Conservation (phyloP, 257 asterid genomes). For the Linderniella brevidens region DNA sequence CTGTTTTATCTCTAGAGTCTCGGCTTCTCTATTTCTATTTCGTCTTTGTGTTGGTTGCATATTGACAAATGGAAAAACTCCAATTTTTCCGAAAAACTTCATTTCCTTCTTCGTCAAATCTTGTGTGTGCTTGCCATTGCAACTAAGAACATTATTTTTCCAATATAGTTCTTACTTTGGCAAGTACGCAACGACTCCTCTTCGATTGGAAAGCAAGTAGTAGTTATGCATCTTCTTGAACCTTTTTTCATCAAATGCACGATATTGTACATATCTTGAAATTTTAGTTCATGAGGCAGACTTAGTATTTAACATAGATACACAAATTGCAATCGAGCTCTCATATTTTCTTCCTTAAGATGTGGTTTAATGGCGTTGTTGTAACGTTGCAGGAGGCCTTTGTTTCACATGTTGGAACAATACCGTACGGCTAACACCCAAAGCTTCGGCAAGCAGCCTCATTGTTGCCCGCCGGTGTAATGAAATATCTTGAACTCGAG, state of each 20-base stretch:
- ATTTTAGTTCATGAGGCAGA: not conserved
- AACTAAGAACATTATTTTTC: not conserved
- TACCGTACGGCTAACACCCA: not conserved
- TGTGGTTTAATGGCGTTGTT: conserved; percentile 9
- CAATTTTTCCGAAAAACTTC: conserved; percentile 4
- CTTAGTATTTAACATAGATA: conserved; percentile 5
- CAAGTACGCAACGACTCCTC: conserved; percentile 4
- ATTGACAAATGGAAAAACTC: conserved; percentile 7
- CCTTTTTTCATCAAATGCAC: conserved; percentile 14
- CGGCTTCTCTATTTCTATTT: conserved; percentile 3
- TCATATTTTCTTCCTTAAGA: conserved; percentile 7
- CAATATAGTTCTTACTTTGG: not conserved
- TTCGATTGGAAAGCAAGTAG: conserved; percentile 2
- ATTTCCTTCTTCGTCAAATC: conserved; percentile 5
- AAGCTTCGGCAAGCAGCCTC: not conserved
- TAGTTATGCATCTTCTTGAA: conserved; percentile 4
- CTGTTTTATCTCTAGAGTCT: conserved; percentile 1
- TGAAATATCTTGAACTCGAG: too few relatives aligned
- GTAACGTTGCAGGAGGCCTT: not conserved
- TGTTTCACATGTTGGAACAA: not conserved
- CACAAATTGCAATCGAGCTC: conserved; percentile 8
- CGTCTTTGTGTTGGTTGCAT: not conserved
- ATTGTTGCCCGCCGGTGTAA: not conserved
- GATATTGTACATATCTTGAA: conserved; percentile 6
- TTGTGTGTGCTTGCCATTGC: conserved; percentile 7